Base-by-base conservation (phyloP, 352 stramenopile genomes). In the Thalassiosira tumida region DNA sequence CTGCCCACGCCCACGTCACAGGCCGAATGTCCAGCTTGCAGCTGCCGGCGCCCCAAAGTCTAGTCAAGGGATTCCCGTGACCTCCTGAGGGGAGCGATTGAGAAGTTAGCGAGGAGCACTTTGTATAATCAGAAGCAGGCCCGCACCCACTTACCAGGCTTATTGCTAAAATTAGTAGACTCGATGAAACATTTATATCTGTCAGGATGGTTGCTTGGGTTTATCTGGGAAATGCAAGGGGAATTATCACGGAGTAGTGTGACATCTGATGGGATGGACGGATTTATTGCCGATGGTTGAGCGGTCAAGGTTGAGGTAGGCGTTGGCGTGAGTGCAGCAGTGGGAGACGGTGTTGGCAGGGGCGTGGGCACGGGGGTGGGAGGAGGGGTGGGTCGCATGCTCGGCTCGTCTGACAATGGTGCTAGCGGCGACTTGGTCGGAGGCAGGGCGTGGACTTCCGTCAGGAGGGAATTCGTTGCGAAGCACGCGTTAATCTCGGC, bases 171-270 rank as follows among this genome's bases (percentile, higher is more conserved):
- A n/a, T n/a, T n/a, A n/a, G n/a, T n/a, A n/a, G n/a, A n/a, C n/a
- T n/a, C n/a, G n/a, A n/a, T n/a, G n/a, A n/a, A n/a, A n/a, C n/a
- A n/a, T n/a, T n/a, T n/a, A n/a, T n/a, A n/a, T n/a, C n/a, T n/a
- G n/a, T n/a, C n/a, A n/a, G n/a, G n/a, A n/a, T n/a, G n/a, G n/a
- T 79, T 79, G 70, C 70, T 79, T 35, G 70, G 70, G 70, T 79
- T 79, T 24, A 79, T 41, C 47, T 79, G 70, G 37, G 38, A 79
- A 41, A 79, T 35, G 70, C 70, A 79, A 79, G 70, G 70, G 40
- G 70, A 64, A 41, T 64, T 79, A 35, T 59, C 40, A 41, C 70
- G 70, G 59, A 41, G 70, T 35, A 79, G 70, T 41, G 47, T 62
- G 37, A 79, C 70, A 40, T 31, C 70, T 72, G 62, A 72, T 41